Percentiles rank a stretch among this genome's conserved stretches.
phyloP scores from a whole-genome alignment of 2,329 filamentous ascomycete species.

The Septoria petroselini region DNA sequence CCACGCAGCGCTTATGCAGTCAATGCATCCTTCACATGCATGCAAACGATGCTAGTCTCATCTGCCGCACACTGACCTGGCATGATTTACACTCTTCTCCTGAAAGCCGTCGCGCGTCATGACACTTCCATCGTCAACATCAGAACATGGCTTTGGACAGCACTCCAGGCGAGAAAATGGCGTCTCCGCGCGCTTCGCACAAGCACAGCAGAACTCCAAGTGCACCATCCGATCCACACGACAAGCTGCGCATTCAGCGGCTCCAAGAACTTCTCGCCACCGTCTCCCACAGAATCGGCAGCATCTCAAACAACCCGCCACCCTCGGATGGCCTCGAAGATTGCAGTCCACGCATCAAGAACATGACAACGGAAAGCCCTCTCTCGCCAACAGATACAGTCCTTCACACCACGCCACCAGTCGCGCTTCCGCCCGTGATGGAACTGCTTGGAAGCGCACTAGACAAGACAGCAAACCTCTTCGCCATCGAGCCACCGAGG shows the following conservation, averaged over 20 bases:
- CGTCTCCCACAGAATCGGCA: background rate
- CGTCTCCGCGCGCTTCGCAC: no score
- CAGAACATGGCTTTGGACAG: no score
- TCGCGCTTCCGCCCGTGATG: background rate
- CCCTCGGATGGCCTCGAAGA: background rate
- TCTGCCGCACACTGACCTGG: no score
- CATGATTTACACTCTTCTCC: no score
- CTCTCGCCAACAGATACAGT: background rate
- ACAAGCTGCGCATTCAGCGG: background rate
- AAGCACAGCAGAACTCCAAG: no score
- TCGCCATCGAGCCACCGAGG: constrained; percentile 6
- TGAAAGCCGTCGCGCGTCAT: no score
- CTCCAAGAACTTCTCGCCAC: background rate
- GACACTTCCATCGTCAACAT: no score
- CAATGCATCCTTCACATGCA: no score
- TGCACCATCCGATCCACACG: no score
- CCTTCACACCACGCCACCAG: background rate
- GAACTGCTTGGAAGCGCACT: constrained; percentile 2
- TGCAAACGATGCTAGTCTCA: no score
- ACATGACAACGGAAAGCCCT: background rate
- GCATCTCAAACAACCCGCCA: background rate
- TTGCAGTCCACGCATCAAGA: background rate
- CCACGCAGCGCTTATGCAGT: no score
- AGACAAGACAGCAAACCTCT: constrained; percentile 6
- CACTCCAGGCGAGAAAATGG: no score